phyloP scores from a whole-genome alignment of 305 asterid species.

The Fraxinus sp. region DNA sequence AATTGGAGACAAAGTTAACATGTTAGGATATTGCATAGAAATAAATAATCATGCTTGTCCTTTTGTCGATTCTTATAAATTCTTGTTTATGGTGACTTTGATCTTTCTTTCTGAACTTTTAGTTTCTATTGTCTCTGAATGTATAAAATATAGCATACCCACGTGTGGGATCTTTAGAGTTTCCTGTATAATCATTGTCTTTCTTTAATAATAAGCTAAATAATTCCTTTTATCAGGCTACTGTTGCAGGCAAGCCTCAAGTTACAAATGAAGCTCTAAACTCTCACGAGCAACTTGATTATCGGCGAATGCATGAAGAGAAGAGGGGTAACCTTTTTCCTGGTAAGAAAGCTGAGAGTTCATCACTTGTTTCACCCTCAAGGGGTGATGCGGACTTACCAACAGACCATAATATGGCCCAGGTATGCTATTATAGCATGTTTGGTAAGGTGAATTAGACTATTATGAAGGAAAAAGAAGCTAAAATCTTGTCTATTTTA shows the following conservation, averaged over 20 bases:
- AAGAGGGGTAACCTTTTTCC: conserved; percentile 24
- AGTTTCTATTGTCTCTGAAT: neutral
- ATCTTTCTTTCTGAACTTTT: neutral
- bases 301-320: conserved; percentile 24
- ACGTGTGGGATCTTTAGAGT: conserved; percentile 3
- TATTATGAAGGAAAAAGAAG: neutral
- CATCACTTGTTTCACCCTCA: conserved; percentile 30
- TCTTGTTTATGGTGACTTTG: neutral
- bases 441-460: neutral
- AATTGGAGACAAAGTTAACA: neutral
- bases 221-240: conserved; percentile 34
- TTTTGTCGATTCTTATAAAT: neutral
- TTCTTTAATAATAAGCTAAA: conserved; percentile 17
- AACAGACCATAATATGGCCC: conserved; percentile 53
- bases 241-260: conserved; percentile 33
- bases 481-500: neutral
- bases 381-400: conserved; percentile 42
- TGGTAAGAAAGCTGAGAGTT: conserved; percentile 43
- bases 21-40: neutral
- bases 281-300: conserved; percentile 28
- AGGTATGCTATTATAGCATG: conserved; percentile 43
- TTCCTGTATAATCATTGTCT: neutral
- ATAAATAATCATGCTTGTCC: conserved; percentile 7
- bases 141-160: neutral
- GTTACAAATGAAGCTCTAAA: conserved; percentile 28